These are phyloP conservation scores for Cordyceps tenuipes DNA, from an alignment of 2,329 filamentous ascomycete genomes.

Conservation along the genomic window DNA sequence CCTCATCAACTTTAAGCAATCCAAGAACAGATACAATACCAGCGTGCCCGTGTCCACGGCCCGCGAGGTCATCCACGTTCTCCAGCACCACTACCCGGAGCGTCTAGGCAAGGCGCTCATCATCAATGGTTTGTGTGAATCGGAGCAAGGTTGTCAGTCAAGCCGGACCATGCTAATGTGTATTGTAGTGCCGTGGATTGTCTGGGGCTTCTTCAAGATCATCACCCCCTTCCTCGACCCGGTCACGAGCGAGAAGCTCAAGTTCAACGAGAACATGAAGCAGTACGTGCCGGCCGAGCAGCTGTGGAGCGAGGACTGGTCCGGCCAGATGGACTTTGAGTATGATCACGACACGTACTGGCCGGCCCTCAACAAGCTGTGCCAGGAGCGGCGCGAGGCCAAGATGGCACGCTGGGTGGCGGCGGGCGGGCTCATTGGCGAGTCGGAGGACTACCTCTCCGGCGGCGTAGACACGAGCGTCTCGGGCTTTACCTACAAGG, in stretches of 20 bases:
- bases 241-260: constrained; percentile 85
- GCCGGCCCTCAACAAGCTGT: constrained; percentile 71
- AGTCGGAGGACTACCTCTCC: constrained; percentile 79
- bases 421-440: constrained; percentile 73
- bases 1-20: constrained; percentile 84
- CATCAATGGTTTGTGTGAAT: constrained; percentile 62
- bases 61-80: constrained; percentile 76
- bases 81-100: constrained; percentile 95
- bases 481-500: constrained; percentile 23
- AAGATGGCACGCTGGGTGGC: constrained; percentile 65
- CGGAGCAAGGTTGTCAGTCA: not conserved
- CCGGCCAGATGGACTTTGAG: constrained; percentile 76
- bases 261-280: constrained; percentile 89
- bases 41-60: constrained; percentile 66
- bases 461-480: constrained; percentile 41
- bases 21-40: constrained; percentile 64
- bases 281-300: constrained; percentile 75
- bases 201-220: constrained; percentile 90
- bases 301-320: constrained; percentile 66
- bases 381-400: constrained; percentile 54
- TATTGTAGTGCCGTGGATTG: constrained; percentile 73
- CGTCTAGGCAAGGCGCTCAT: constrained; percentile 81
- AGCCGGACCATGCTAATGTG: no score
- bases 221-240: constrained; percentile 97
- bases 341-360: constrained; percentile 88